These are phyloP conservation scores for Carex littledalei DNA, from an alignment of 176 grass and related monocot genomes.

Conservation along the genomic window DNA sequence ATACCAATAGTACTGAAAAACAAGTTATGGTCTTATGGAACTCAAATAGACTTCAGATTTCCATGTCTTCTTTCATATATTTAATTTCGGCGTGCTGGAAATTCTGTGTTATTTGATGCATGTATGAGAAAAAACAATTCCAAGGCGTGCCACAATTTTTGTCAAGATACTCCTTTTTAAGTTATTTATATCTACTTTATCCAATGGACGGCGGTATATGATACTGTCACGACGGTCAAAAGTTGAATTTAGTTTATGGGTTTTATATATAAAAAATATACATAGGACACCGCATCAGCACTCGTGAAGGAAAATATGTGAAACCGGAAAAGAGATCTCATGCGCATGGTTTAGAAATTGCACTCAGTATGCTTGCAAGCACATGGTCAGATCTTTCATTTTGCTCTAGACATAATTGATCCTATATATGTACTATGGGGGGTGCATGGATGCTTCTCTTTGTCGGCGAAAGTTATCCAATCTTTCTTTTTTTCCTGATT, in stretches of 20 bases:
- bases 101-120: background rate
- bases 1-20: background rate
- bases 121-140: background rate
- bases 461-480: background rate
- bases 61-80: background rate
- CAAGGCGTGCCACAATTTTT: background rate
- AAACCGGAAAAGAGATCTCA: conserved; percentile 12
- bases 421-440: background rate
- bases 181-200: background rate
- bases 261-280: background rate
- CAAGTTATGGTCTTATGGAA: background rate
- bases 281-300: too few relatives aligned
- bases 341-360: background rate
- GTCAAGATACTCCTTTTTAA: background rate
- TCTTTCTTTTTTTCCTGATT: background rate
- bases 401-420: background rate
- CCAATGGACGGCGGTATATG: background rate
- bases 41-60: background rate
- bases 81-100: background rate
- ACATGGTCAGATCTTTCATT: conserved; percentile 18
- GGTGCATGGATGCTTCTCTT: conserved; percentile 6
- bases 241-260: conserved; percentile 3
- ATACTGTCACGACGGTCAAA: conserved; percentile 21
- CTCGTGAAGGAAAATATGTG: background rate
- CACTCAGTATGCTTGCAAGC: background rate